These are phyloP conservation scores for Byssothecium circinans DNA, from an alignment of 2,329 filamentous ascomycete species.

Conservation along the genomic window DNA sequence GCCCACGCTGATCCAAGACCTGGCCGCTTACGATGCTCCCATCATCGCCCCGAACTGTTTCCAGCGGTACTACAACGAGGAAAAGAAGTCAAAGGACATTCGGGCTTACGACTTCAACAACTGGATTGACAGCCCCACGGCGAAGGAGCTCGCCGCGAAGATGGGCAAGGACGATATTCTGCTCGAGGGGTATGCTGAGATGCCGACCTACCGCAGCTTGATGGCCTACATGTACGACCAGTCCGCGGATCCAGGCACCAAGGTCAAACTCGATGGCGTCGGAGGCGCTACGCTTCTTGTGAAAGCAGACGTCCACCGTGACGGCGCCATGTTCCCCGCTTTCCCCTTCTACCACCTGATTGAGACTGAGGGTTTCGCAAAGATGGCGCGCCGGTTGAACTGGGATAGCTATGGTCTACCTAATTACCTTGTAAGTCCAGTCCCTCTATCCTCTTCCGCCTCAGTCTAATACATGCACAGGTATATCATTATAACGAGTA, in stretches of 20 bases:
- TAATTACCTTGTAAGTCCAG: slow-evolving; percentile 89
- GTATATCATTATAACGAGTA: slow-evolving; percentile 91
- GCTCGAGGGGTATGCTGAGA: slow-evolving; percentile 88
- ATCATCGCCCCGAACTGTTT: slow-evolving; percentile 95
- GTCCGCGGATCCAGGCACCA: slow-evolving; percentile 55
- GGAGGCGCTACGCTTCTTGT: slow-evolving; percentile 91
- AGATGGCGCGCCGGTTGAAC: slow-evolving; percentile 88
- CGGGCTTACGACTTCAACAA: slow-evolving; percentile 96
- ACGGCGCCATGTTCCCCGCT: slow-evolving; percentile 97
- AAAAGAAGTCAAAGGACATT: slow-evolving; percentile 72
- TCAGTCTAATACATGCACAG: slow-evolving; percentile 47
- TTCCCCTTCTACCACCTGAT: slow-evolving; percentile 97
- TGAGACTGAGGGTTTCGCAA: slow-evolving; percentile 96
- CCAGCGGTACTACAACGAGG: slow-evolving; percentile 72
- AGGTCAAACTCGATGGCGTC: slow-evolving; percentile 85
- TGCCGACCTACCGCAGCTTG: slow-evolving; percentile 86
- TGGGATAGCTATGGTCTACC: slow-evolving; percentile 87
- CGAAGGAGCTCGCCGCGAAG: slow-evolving; percentile 70
- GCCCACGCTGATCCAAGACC: slow-evolving; percentile 81
- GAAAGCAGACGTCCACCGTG: slow-evolving; percentile 93
- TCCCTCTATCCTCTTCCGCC: too few relatives aligned
- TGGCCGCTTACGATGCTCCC: slow-evolving; percentile 84
- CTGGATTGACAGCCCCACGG: slow-evolving; percentile 87
- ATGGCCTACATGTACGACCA: slow-evolving; percentile 80
- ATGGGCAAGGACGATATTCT: slow-evolving; percentile 93